Evolutionary conservation across 768 basidiomycete species (phyloP).

Genomic region (Russula brevipes): DNA sequence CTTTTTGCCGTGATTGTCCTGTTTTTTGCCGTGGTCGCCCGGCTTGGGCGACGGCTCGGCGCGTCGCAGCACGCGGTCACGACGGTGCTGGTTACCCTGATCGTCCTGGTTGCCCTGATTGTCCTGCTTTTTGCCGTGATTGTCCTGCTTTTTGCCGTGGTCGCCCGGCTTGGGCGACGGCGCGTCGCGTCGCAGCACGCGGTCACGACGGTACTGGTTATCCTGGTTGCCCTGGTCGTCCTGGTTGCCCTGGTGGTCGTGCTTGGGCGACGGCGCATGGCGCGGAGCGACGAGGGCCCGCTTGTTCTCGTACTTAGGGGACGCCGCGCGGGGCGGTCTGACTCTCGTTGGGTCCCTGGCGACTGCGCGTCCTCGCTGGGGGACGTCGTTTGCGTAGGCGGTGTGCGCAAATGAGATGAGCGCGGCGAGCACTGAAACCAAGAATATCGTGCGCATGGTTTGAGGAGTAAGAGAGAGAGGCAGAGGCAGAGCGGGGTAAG

Average conservation of each 20-base stretch:
- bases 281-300: not conserved
- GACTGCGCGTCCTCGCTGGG: not conserved
- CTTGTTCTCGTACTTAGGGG: not conserved
- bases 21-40: not conserved
- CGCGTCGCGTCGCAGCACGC: not conserved
- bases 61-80: not conserved
- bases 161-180: not conserved
- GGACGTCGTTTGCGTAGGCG: not conserved
- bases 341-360: not conserved
- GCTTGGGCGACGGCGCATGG: not conserved
- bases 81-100: not conserved
- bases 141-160: too few relatives aligned
- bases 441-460: not conserved
- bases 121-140: too few relatives aligned
- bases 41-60: not conserved
- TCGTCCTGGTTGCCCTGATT: too few relatives aligned
- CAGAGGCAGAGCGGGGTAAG: too few relatives aligned
- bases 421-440: not conserved
- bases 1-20: too few relatives aligned
- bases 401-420: slow-evolving; percentile 1
- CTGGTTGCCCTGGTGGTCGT: too few relatives aligned
- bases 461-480: too few relatives aligned
- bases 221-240: too few relatives aligned
- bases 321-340: not conserved
- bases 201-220: not conserved